phyloP scores from a whole-genome alignment of 148 eudicot genomes.

The Simmondsia chinensis region DNA sequence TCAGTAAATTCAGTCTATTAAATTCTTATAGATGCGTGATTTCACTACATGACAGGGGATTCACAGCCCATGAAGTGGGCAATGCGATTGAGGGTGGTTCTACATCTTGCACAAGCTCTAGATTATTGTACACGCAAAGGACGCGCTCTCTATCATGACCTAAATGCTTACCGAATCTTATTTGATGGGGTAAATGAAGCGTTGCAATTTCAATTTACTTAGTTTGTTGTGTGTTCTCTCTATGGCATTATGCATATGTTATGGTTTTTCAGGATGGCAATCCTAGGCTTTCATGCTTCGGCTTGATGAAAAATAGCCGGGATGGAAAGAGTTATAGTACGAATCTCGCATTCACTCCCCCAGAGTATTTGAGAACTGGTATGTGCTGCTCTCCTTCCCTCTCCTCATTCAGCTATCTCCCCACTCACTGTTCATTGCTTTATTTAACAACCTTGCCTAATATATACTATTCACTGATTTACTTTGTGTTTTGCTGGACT shows the following conservation, averaged over 20 bases:
- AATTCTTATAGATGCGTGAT: not conserved
- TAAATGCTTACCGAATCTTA: conserved; percentile 59
- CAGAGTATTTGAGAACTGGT: conserved; percentile 68
- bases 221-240: not conserved
- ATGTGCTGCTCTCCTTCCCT: conserved; percentile 3
- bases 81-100: conserved; percentile 62
- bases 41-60: conserved; percentile 39
- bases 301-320: conserved; percentile 67
- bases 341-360: conserved; percentile 70
- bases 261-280: conserved; percentile 43
- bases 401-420: not conserved
- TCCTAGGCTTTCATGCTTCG: conserved; percentile 73
- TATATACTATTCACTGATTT: too few relatives aligned
- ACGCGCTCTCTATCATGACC: conserved; percentile 62
- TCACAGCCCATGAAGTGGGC: conserved; percentile 73
- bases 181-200: conserved; percentile 47
- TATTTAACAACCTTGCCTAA: too few relatives aligned
- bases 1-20: not conserved
- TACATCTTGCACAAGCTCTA: conserved; percentile 57
- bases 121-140: conserved; percentile 64
- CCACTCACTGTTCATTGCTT: not conserved
- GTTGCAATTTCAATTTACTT: too few relatives aligned
- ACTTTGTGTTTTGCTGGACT: too few relatives aligned
- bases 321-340: conserved; percentile 73
- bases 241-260: conserved; percentile 2